Base-by-base conservation (phyloP, 805 yeast genomes). In the Saturnispora zaruensis region DNA sequence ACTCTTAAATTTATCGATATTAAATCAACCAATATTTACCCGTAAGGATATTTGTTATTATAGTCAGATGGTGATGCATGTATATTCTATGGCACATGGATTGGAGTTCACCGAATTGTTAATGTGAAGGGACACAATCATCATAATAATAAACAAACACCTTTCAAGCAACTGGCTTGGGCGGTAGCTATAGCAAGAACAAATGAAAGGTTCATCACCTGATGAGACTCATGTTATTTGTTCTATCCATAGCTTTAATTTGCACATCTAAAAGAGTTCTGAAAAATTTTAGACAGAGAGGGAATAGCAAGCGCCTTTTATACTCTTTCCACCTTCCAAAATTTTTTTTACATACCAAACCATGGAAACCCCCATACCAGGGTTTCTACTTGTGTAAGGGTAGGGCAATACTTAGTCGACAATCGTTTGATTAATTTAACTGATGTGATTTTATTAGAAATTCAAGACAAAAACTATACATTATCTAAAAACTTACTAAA, bases 21-120 rank as follows among this genome's bases (percentile, higher is more conserved):
- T 21, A 36, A 38, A 13, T 23, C 45, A 46, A 23, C 14, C 25
- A 24, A 30, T 28, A 13, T 28, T 30, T 8, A 14, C 9, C 20
- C n/a, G n/a, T n/a, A 18, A 9, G 8, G 7, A 8, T 18, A 36
- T 44, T 37, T 9, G 14, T 13, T 14, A 32, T 32, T 18, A 16
- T 45, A 57, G 63, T 87, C 96, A 87, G 96, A 84, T 87, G 96
- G 96, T 87, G 95, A 87, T 87, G 96, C 96, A 87, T 87, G 96
- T 79, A 47, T 57, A 78, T 82, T 86, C 85, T 70, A 70, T 84
- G 93, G 82, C 81, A 93, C 86, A 75, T 74, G 51, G 52, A 53
- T 52, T 47, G 40, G 40, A 54, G 53, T 61, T 65, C 68, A 60
- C 68, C 65, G 58, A 59, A 57, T 58, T 57, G 52, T 53, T 59